phyloP scores from a whole-genome alignment of 1,284 basidiomycete species.

The Ceratorhiza oryzae-sativae region DNA sequence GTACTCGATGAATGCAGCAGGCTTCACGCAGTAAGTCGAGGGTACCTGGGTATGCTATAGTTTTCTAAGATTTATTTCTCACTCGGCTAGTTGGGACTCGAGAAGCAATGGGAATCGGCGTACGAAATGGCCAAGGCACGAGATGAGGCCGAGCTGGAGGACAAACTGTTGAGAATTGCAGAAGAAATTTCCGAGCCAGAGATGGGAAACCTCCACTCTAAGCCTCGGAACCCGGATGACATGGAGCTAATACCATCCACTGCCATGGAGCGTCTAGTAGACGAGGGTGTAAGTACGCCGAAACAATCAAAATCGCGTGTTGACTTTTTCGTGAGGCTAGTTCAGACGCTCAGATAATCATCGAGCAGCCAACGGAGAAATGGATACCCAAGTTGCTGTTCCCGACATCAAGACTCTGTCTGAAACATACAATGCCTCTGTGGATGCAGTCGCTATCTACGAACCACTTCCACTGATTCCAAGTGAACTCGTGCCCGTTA shows the following conservation, averaged over 20 bases:
- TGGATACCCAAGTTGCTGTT: not conserved
- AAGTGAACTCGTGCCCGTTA: not conserved
- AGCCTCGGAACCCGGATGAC: not conserved
- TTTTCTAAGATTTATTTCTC: too few species aligned
- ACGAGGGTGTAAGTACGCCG: conserved; percentile 12
- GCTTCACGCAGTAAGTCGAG: conserved; percentile 1
- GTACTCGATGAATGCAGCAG: conserved; percentile 7
- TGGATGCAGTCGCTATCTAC: not conserved
- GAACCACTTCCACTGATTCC: conserved; percentile 10
- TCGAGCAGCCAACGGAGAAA: not conserved
- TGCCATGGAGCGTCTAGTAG: not conserved
- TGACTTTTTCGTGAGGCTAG: not conserved
- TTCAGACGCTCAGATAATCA: not conserved
- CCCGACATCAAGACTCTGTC: conserved; percentile 13
- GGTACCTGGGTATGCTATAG: not conserved
- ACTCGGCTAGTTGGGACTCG: conserved; percentile 14
- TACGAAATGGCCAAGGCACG: conserved; percentile 6
- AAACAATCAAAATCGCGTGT: not conserved
- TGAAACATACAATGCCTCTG: not conserved
- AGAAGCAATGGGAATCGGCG: conserved; percentile 8
- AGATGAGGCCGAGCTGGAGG: conserved; percentile 10
- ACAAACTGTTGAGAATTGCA: conserved; percentile 14
- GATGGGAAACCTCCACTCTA: not conserved
- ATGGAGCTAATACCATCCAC: not conserved
- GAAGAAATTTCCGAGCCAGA: conserved; percentile 1